Evolutionary conservation across 2,329 filamentous ascomycete species (phyloP).

Genomic region (Gremmenia infestans): DNA sequence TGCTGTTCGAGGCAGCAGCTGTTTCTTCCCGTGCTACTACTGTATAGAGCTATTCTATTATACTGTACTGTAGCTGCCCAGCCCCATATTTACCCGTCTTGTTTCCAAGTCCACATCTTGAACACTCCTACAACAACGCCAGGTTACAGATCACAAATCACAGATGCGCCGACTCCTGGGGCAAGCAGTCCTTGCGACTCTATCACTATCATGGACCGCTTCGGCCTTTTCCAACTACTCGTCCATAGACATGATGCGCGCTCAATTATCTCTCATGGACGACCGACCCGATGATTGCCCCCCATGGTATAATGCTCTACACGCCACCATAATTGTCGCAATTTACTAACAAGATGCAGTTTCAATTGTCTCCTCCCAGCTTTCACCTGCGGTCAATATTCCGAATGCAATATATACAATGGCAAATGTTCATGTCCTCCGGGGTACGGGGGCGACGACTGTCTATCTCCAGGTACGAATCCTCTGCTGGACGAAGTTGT

Average conservation of each 20-base stretch:
- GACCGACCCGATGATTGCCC: slow-evolving; percentile 73
- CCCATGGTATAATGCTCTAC: slow-evolving; percentile 55
- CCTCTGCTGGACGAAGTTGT: not conserved
- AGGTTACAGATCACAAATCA: not conserved
- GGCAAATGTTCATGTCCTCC: slow-evolving; percentile 90
- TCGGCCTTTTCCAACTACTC: slow-evolving; percentile 52
- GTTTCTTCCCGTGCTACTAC: not conserved
- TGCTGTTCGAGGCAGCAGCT: not conserved
- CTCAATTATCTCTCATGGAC: slow-evolving; percentile 65
- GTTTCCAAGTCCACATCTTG: slow-evolving; percentile 5
- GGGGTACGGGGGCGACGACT: slow-evolving; percentile 93
- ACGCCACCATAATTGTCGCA: slow-evolving; percentile 11
- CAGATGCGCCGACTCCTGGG: slow-evolving; percentile 24
- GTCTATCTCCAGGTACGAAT: slow-evolving; percentile 67
- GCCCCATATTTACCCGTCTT: not conserved
- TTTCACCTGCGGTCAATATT: slow-evolving; percentile 87
- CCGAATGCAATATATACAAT: slow-evolving; percentile 80
- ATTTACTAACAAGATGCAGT: slow-evolving; percentile 41
- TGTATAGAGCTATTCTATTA: not conserved
- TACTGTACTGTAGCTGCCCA: not conserved
- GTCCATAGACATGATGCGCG: slow-evolving; percentile 54
- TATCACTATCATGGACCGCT: slow-evolving; percentile 39
- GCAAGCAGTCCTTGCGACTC: slow-evolving; percentile 24
- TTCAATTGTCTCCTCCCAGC: slow-evolving; percentile 97
- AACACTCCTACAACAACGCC: slow-evolving; percentile 10